Base-by-base conservation (phyloP, 2,329 filamentous ascomycete genomes). In the Aspergillus clavatus region DNA sequence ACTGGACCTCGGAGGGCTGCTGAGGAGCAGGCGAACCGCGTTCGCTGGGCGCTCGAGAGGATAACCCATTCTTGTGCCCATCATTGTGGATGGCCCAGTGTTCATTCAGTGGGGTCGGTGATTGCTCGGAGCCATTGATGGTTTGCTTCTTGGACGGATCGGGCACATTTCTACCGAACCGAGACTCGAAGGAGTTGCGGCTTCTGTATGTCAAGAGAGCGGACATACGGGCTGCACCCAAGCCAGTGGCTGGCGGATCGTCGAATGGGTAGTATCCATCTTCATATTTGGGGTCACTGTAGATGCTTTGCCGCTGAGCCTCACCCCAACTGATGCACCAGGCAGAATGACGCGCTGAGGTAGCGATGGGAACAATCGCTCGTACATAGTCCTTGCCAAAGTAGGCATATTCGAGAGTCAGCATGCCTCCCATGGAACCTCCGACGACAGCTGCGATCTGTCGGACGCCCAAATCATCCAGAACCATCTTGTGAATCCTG, bases 261-360 rank as follows among this genome's bases (percentile, higher is more conserved):
- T 86, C 79, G 59, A 93, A 94, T 1, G 82, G 61, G 65, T 97
- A 98, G 71, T 96, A 97, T 36, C 93, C 93, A 61, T 97, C 90
- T 51, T 96, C 89, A 67, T 98, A 98, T 72, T 96, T 97, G 24
- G 93, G 93, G 65, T 98, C 93, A 29, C 89, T 90, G 71, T 97
- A 98, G 65, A 98, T 97, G 76, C 75, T 75, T 55, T 79, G 76
- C 46, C 77, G 64, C 56, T 80, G 77, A 6, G 76, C 73, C 60
- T 81, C 77, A 3, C 75, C 75, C 77, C 77, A 80, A 48, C 76
- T 77, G 45, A 80, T 81, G 36, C 76, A 77, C 77, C 77, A 81
- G 2, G 76, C 76, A 33, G 75, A 76, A 49, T 80, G 77, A 16
- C 75, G 71, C 16, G 74, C 74, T 11, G 76, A 77, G 3, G 77